Base-by-base conservation (phyloP, 495 filamentous ascomycete genomes). In the Aspergillus sclerotioniger region DNA sequence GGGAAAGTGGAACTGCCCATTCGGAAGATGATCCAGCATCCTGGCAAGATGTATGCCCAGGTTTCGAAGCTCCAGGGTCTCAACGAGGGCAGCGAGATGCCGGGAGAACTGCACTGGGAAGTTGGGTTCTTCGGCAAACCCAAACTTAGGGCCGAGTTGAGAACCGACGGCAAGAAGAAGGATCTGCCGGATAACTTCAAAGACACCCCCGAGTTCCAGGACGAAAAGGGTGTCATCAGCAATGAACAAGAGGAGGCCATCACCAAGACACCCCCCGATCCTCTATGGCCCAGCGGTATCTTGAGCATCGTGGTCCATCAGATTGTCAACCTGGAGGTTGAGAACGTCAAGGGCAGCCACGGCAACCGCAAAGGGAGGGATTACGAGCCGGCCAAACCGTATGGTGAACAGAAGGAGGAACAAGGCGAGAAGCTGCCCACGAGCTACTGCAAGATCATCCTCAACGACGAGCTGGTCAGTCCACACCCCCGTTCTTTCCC, bases 71-170 rank as follows among this genome's bases (percentile, higher is more conserved):
- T 97, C 0, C 75, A 81, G 13, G 92, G 92, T 9, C 81, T 92
- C 67, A 87, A 92, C 53, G 85, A 90, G 41, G 92, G 85, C 43
- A 92, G 84, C 61, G 82, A 83, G 54, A 97, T 98, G 92, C 93
- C 93, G 0, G 93, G 93, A 49, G 85, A 96, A 66, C 77, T 98
- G 21, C 87, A 93, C 68, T 97, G 93, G 93, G 93, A 96, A 68
- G 91, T 97, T 44, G 92, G 92, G 7, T 97, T 87, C 72, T 98
- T 96, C 55, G 84, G 84, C 54, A 96, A 96, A 76, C 90, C 93
- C 4, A 82, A 90, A 57, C 87, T 96, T 72, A 79, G 93, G 29
- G 80, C 85, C 32, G 92, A 90, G 25, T 76, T 98, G 39, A 78
- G 90, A 8, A 96, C 90, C 5, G 88, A 95, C 70, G 93, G 93